Percentiles rank a stretch among this genome's conserved stretches.
phyloP scores from a whole-genome alignment of 148 eudicot genomes.

The Pharnaceum exiguum region DNA sequence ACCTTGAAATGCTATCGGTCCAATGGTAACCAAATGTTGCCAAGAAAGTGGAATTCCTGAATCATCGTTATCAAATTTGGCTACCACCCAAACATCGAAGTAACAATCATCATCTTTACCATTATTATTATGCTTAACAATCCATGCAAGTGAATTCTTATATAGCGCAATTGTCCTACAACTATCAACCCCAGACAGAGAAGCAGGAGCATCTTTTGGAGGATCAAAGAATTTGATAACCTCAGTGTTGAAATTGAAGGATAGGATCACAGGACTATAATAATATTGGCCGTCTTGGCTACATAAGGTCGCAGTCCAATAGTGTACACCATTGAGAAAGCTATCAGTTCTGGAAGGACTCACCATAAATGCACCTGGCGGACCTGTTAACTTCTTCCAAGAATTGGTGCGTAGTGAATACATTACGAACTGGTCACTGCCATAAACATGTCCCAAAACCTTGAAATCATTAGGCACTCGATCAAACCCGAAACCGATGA shows the following conservation, averaged over 20 bases:
- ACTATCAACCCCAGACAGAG: background rate
- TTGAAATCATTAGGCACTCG: slow-evolving; percentile 11
- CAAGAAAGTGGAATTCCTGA: slow-evolving; percentile 1
- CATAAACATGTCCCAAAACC: background rate
- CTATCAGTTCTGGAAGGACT: background rate
- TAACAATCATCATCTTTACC: background rate
- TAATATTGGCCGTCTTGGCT: background rate
- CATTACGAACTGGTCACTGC: background rate
- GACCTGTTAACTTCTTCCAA: slow-evolving; percentile 9
- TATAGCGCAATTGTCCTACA: background rate
- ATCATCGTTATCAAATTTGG: slow-evolving; percentile 1
- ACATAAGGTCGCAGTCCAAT: background rate
- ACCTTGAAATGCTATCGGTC: background rate
- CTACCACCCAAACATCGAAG: slow-evolving; percentile 11
- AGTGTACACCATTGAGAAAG: slow-evolving; percentile 6
- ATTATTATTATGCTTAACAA: background rate
- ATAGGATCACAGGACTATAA: background rate
- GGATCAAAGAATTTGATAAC: slow-evolving; percentile 1
- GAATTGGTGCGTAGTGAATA: slow-evolving; percentile 13
- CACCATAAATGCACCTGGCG: background rate
- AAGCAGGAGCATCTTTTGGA: slow-evolving; percentile 3
- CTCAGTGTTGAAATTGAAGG: slow-evolving; percentile 9
- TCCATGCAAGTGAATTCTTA: background rate
- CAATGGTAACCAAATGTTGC: slow-evolving; percentile 1
- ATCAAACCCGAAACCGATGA: slow-evolving; percentile 4